These are phyloP conservation scores for Kodamaea sp. DNA, from an alignment of 1,139 yeast genomes.

Conservation along the genomic window DNA sequence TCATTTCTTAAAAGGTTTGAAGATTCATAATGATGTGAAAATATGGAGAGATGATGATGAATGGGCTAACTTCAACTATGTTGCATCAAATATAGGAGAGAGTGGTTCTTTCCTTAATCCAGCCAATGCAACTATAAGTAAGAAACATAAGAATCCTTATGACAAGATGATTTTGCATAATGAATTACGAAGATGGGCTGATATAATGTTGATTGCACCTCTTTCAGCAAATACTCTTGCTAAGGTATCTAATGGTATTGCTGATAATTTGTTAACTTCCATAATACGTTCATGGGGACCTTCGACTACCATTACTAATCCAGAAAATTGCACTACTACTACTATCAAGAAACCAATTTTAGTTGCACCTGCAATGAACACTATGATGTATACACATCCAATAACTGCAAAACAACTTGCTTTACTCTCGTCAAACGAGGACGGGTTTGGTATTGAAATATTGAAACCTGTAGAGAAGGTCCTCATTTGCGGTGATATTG, in stretches of 20 bases:
- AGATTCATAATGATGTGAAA: slow-evolving; percentile 76
- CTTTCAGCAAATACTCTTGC: slow-evolving; percentile 91
- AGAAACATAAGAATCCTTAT: slow-evolving; percentile 36
- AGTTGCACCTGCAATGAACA: slow-evolving; percentile 97
- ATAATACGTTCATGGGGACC: slow-evolving; percentile 93
- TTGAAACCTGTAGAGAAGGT: slow-evolving; percentile 92
- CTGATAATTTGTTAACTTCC: slow-evolving; percentile 83
- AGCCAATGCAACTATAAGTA: slow-evolving; percentile 9
- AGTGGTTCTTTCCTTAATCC: slow-evolving; percentile 6
- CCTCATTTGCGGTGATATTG: slow-evolving; percentile 91
- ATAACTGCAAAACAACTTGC: slow-evolving; percentile 79
- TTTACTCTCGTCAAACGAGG: slow-evolving; percentile 44
- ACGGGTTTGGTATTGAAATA: slow-evolving; percentile 60
- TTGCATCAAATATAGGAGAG: background rate
- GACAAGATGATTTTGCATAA: slow-evolving; percentile 67
- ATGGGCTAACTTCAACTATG: slow-evolving; percentile 57
- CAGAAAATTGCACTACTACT: slow-evolving; percentile 6
- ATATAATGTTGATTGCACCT: slow-evolving; percentile 85
- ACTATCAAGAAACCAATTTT: slow-evolving; percentile 63
- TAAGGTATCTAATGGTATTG: slow-evolving; percentile 83
- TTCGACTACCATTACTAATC: slow-evolving; percentile 7
- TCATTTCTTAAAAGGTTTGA: slow-evolving; percentile 75
- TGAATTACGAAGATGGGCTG: slow-evolving; percentile 94
- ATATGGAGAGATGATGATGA: slow-evolving; percentile 95
- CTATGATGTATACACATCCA: slow-evolving; percentile 93